Conservation (phyloP, 2,329 filamentous ascomycete species). For the Falciphora oryzae region DNA sequence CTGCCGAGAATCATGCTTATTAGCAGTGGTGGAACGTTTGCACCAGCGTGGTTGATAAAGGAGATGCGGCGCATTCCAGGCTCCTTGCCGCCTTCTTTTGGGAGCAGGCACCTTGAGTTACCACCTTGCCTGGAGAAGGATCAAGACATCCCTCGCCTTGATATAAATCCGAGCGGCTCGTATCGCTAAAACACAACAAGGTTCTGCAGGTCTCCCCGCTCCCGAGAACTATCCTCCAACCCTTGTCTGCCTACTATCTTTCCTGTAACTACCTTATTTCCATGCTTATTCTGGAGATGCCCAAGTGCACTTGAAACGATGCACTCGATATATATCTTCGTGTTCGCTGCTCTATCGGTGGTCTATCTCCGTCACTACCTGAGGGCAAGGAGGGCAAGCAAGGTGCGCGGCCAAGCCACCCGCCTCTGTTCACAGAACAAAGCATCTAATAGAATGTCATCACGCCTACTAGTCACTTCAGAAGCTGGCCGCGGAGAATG, state of each 20-base stretch:
- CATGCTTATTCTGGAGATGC: neutral
- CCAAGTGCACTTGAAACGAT: neutral
- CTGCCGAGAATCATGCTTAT: neutral
- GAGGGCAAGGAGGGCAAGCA: neutral
- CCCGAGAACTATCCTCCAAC: neutral
- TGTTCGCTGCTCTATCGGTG: neutral
- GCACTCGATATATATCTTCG: neutral
- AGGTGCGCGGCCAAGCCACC: neutral
- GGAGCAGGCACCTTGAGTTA: neutral
- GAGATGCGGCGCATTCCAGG: neutral
- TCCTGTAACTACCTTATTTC: neutral
- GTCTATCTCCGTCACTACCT: neutral
- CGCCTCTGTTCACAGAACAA: neutral
- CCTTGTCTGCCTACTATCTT: neutral
- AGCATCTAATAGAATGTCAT: neutral
- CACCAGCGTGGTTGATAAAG: neutral
- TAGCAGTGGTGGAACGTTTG: neutral
- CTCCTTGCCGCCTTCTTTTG: neutral
- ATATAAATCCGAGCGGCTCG: neutral
- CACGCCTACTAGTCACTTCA: neutral
- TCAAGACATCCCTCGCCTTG: neutral
- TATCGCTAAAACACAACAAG: neutral
- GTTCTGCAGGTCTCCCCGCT: neutral
- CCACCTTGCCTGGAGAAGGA: neutral
- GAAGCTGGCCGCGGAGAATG: neutral